Conservation (phyloP, 306 rosid genomes). For the Mimosa pudica region DNA sequence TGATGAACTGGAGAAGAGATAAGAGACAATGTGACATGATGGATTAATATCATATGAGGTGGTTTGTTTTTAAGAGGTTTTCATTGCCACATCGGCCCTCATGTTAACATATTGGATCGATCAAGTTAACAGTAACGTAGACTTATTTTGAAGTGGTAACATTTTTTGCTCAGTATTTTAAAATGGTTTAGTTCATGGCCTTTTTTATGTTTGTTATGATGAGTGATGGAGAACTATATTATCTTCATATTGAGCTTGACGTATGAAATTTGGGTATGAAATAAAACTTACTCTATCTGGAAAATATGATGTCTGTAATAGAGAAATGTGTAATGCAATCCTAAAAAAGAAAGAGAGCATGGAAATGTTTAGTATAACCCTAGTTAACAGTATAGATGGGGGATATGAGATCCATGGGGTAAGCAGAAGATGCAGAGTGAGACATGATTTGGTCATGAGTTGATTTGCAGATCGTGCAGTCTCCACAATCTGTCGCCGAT, state of each 20-base stretch:
- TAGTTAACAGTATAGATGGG: background rate
- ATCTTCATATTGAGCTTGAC: background rate
- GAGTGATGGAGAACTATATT: background rate
- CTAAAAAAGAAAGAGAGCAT: background rate
- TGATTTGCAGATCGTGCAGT: background rate
- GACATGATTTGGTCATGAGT: background rate
- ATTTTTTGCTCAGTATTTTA: too few relatives aligned
- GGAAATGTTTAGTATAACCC: background rate
- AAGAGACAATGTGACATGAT: too few relatives aligned
- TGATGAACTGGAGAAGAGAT: too few relatives aligned
- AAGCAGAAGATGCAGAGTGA: background rate
- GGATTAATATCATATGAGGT: too few relatives aligned
- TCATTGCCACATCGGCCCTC: too few relatives aligned
- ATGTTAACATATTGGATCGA: too few relatives aligned
- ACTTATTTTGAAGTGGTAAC: too few relatives aligned
- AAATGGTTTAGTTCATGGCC: background rate
- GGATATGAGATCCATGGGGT: background rate
- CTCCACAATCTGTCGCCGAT: background rate
- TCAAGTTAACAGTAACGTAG: too few relatives aligned
- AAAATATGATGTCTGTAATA: background rate
- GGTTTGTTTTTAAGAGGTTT: too few relatives aligned
- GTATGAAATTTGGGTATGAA: background rate
- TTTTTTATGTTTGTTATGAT: background rate
- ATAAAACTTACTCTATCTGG: background rate
- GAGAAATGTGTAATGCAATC: constrained; percentile 11